These are phyloP conservation scores for Thermomyces lanuginosus DNA, from an alignment of 2,329 filamentous ascomycete species.

Conservation along the genomic window DNA sequence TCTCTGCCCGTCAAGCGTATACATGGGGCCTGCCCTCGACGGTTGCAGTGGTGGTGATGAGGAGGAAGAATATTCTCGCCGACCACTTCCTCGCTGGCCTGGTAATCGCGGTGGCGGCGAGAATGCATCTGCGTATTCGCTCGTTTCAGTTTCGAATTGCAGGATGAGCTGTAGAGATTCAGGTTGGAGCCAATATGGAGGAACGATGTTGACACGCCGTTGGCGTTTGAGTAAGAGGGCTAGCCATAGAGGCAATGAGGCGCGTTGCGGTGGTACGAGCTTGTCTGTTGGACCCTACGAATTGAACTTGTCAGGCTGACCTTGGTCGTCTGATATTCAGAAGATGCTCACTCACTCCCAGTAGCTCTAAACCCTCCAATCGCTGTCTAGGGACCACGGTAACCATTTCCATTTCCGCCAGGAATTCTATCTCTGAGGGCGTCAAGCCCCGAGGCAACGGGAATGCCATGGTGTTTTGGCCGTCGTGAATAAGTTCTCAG, in stretches of 20 bases:
- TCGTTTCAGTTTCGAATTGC: conserved; percentile 56
- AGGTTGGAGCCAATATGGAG: conserved; percentile 74
- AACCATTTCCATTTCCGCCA: conserved; percentile 95
- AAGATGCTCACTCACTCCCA: conserved; percentile 62
- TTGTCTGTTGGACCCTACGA: conserved; percentile 57
- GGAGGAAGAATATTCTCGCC: conserved; percentile 12
- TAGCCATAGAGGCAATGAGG: conserved; percentile 77
- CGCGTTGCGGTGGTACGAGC: conserved; percentile 66
- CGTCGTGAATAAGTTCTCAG: too few species aligned
- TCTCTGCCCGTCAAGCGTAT: conserved; percentile 23
- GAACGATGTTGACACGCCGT: conserved; percentile 77
- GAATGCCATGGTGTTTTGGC: conserved; percentile 46
- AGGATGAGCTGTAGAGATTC: conserved; percentile 62
- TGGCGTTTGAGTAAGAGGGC: conserved; percentile 90
- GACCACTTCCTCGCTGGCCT: conserved; percentile 16
- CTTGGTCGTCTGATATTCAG: too few species aligned
- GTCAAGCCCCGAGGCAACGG: conserved; percentile 52
- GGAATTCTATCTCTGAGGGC: conserved; percentile 76
- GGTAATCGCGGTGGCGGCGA: conserved; percentile 58
- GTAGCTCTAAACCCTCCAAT: conserved; percentile 67
- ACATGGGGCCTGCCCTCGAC: conserved; percentile 15
- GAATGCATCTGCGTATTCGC: conserved; percentile 49
- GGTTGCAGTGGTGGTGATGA: too few species aligned
- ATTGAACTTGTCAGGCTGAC: conserved; percentile 1
- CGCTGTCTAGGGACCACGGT: conserved; percentile 83